Base-by-base conservation (phyloP, 2,329 filamentous ascomycete genomes). In the Chalara sp. region DNA sequence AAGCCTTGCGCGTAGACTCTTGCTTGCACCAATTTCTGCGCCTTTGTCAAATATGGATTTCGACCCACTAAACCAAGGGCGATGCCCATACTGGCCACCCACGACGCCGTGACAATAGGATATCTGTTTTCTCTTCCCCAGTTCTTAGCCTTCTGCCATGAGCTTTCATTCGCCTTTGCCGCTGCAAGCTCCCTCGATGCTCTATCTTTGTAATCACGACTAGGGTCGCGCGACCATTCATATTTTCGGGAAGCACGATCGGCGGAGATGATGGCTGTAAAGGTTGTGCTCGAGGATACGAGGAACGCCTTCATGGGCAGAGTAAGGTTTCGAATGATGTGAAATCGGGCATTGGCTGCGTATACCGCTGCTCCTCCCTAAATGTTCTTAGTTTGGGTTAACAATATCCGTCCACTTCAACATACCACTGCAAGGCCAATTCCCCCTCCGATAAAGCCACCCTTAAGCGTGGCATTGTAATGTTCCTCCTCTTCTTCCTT, bases 291-390 rank as follows among this genome's bases (percentile, higher is more conserved):
- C 6, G 89, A 95, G 43, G 87, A 86, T 58, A 93, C 80, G 56
- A 97, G 81, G 80, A 97, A 99, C 49, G 89, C 77, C 60, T 89
- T 88, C 78, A 99, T 90, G 13, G 90, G 93, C 0, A 96, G 66
- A 0, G 92, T 96, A 55, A 99, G 83, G 58, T 76, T 72, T 59
- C 88, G 83, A 76, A 97, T 88, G 61, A 82, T 83, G 46, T 82
- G 76, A 69, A 86, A 96, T 63, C 90, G 84, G 55, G 75, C 75
- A 48, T 61, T 55, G 12, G 86, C 89, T 47, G 72, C 68, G n/a
- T 80, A 55, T 29, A 95, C 85, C 63, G 83, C 89, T 31, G 76
- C 75, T 46, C 53, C 52, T 50, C 62, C 62, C 62, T 65, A 51
- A 13, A 43, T 7, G 6, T 43, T 2, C 40, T 21, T 45, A 32